Conservation (phyloP, 306 rosid genomes). For the Delonix regia region DNA sequence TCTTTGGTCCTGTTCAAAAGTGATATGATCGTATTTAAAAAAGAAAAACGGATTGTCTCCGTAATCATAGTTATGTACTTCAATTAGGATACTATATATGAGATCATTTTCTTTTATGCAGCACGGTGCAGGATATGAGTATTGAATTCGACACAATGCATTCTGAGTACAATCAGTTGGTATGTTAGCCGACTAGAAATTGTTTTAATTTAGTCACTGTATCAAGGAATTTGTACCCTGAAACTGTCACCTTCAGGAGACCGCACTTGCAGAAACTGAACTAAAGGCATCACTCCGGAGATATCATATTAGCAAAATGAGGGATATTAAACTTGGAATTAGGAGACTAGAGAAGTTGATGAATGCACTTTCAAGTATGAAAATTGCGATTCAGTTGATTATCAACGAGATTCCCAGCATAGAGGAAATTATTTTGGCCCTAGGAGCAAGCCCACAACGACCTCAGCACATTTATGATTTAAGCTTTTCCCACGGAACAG, state of each 20-base stretch:
- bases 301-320: conserved; percentile 63
- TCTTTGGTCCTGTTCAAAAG: background rate
- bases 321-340: conserved; percentile 75
- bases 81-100: background rate
- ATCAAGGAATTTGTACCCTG: conserved; percentile 7
- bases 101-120: conserved; percentile 33
- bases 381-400: conserved; percentile 64
- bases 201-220: conserved; percentile 32
- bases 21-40: background rate
- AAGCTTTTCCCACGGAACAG: conserved; percentile 49
- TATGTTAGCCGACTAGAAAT: conserved; percentile 39
- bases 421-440: conserved; percentile 58
- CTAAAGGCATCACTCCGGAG: conserved; percentile 64
- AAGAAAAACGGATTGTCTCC: background rate
- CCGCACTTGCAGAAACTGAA: conserved; percentile 46
- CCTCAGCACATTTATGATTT: conserved; percentile 71
- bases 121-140: conserved; percentile 76
- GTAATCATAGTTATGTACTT: background rate
- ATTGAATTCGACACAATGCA: conserved; percentile 64
- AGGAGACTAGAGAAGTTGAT: conserved; percentile 77
- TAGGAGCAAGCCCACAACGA: conserved; percentile 78
- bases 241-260: conserved; percentile 55
- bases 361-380: conserved; percentile 55
- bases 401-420: conserved; percentile 51
- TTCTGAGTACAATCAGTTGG: conserved; percentile 60